Base-by-base conservation (phyloP, 306 rosid species). In the Calophaca sinica region DNA sequence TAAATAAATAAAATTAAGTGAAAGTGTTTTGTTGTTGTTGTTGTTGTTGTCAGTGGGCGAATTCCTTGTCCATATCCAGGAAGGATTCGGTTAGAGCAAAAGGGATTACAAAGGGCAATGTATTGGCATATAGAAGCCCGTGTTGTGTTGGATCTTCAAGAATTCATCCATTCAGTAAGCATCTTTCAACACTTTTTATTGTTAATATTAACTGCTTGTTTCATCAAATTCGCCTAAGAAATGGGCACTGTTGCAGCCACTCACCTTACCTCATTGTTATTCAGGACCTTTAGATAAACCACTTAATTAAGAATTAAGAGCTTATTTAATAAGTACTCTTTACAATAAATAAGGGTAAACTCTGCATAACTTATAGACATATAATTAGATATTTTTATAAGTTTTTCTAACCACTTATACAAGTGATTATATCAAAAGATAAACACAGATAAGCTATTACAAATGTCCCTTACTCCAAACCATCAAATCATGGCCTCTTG, bases 111-210 rank as follows among this genome's bases (percentile, higher is more conserved):
- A 78, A 86, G 93, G 81, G 96, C 93, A 51, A 70, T 93, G 81
- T 93, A 93, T 85, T 93, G 96, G 96, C 98, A 90, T 41, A 90
- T 93, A 35, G 98, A 93, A 89, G 98, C 98, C 50, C 91, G 93
- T 11, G 98, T 88, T 76, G 98, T 93, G 1, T 86, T 93, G 91
- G 96, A 93, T 76, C 98, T 88, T 86, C 94, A 75, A 73, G 93
- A 93, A 70, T 77, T 85, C 78, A 39, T 71, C 73, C 69, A 84
- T 83, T 83, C 89, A 32, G 96, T 90, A 83, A 86, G 88, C 75
- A 32, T 71, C 26, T 45, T 32, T 58, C n/a, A 45, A 9, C 60
- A 33, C 62, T 41, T 33, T 0, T 1, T 74, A 7, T 72, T 60
- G 2, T 68, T 13, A 36, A 20, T 74, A 11, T 11, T 45, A 10